Conservation (phyloP, 169 alveolate genomes). For the Plasmodium falciparum region DNA sequence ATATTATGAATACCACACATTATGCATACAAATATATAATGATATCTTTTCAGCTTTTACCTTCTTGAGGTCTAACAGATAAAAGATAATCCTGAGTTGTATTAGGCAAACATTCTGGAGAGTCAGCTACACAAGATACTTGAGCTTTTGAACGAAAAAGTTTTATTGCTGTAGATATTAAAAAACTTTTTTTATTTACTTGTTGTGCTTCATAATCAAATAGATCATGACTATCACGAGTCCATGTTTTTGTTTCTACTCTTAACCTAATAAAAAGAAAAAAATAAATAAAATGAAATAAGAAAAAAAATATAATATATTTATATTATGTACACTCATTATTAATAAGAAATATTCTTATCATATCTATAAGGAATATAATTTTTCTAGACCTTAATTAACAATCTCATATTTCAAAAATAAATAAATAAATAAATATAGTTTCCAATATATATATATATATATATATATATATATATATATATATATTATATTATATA, state of each 20-base stretch:
- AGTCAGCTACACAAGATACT: slow-evolving; percentile 75
- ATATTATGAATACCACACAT: too few species aligned
- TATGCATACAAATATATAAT: background rate
- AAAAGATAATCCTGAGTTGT: slow-evolving; percentile 69
- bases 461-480: slow-evolving; percentile 6
- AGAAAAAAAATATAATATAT: too few species aligned
- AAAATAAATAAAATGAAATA: slow-evolving; percentile 7
- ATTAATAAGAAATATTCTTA: too few species aligned
- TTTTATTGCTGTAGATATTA: slow-evolving; percentile 79
- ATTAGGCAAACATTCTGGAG: slow-evolving; percentile 63
- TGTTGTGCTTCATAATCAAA: slow-evolving; percentile 96
- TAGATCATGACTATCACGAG: slow-evolving; percentile 95
- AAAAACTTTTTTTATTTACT: slow-evolving; percentile 81
- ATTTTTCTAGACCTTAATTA: too few species aligned
- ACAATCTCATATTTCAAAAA: too few species aligned
- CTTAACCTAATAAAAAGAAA: slow-evolving; percentile 81
- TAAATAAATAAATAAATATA: too few species aligned
- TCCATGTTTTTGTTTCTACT: slow-evolving; percentile 93
- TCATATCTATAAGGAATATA: too few species aligned
- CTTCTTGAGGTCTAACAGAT: slow-evolving; percentile 72
- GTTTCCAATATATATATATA: too few species aligned
- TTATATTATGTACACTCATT: too few species aligned
- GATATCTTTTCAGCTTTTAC: slow-evolving; percentile 7
- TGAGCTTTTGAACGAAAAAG: slow-evolving; percentile 74
- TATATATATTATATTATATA: slow-evolving; percentile 4